A percentile compares a stretch with the other conserved stretches of the same genome.
phyloP scores from a whole-genome alignment of 148 eudicot genomes.

The Rhododendron ovatum region DNA sequence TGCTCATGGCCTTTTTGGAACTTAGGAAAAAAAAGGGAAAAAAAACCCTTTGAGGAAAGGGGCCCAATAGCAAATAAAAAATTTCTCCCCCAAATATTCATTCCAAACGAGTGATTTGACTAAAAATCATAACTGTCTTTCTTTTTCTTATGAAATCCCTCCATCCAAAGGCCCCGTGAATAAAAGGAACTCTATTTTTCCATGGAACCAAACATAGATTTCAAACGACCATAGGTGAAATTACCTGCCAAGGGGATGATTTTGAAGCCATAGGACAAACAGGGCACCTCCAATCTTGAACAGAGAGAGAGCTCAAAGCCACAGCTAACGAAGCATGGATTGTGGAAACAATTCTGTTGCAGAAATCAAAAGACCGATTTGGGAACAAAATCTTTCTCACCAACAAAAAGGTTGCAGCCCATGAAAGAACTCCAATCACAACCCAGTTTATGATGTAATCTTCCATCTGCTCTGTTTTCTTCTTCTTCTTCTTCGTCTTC shows the following conservation, averaged over 20 bases:
- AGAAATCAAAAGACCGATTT: constrained; percentile 65
- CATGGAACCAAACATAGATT: background rate
- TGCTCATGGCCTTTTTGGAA: too few species aligned
- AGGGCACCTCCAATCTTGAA: constrained; percentile 81
- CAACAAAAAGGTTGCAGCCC: constrained; percentile 51
- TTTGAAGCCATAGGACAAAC: constrained; percentile 70
- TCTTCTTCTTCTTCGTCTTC: background rate
- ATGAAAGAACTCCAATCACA: constrained; percentile 49
- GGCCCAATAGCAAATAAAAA: too few species aligned
- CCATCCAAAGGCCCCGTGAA: too few species aligned
- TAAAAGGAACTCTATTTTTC: background rate
- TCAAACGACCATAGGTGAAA: background rate
- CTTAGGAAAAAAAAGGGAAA: too few species aligned
- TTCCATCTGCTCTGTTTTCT: constrained; percentile 43
- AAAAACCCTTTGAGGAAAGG: too few species aligned
- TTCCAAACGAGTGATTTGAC: background rate
- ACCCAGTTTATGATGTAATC: constrained; percentile 38
- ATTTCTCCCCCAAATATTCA: too few species aligned
- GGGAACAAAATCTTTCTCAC: constrained; percentile 42
- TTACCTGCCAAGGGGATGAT: constrained; percentile 70
- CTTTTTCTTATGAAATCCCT: too few species aligned
- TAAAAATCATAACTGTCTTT: background rate
- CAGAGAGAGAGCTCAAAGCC: constrained; percentile 43
- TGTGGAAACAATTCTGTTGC: constrained; percentile 72
- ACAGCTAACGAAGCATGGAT: constrained; percentile 65